Evolutionary conservation across 169 alveolate genomes (phyloP), one percentile per base, ranked within the genome.

Genomic region (Eimeria falciformis): DNA sequence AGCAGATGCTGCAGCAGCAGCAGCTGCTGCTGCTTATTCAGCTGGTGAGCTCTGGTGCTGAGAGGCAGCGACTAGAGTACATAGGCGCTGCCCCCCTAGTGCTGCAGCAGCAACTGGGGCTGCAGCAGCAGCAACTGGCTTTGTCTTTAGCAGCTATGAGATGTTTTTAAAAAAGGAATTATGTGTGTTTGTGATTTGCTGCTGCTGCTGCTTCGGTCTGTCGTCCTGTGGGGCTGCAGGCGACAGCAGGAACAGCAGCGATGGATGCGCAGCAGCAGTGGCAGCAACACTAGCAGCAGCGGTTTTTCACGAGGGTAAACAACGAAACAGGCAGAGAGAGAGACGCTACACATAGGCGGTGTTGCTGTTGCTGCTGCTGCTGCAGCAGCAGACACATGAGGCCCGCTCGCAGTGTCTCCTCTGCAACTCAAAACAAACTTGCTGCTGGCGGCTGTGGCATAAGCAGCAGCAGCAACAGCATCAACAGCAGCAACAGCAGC

Each of bases 61-160:
- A 21, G 82, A 1, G 82, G 21, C 21, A 69, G 82, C 53, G 18
- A 33, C 40, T 33, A 2, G 40, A 33, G 40, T 33, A 1, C 40
- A 55, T 33, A 47, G 82, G 53, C 27, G 56, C 82, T 53, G 56
- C 82, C 82, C 82, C 53, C 82, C 82, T 0, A 69, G 29, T 71
- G 85, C 85, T n/a, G 85, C 85, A 29, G 65, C 85, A 43, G 85
- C 68, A 9, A 40, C 43, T 27, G 62, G 66, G 46, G 85, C 65
- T 29, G 85, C 85, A 75, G 85, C 58, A 75, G 85, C 85, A 75
- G 66, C 66, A 37, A 65, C 85, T 75, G 85, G 82, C 82, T 37
- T 55, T 12, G 27, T 29, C 43, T 37, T 37, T 27, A 69, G 33
- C 56, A 17, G 29, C 40, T 33, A 33, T 0, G 2, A 37, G 11